Conservation (phyloP, 140 eudicot species). For the Ambrosia hybrid region DNA sequence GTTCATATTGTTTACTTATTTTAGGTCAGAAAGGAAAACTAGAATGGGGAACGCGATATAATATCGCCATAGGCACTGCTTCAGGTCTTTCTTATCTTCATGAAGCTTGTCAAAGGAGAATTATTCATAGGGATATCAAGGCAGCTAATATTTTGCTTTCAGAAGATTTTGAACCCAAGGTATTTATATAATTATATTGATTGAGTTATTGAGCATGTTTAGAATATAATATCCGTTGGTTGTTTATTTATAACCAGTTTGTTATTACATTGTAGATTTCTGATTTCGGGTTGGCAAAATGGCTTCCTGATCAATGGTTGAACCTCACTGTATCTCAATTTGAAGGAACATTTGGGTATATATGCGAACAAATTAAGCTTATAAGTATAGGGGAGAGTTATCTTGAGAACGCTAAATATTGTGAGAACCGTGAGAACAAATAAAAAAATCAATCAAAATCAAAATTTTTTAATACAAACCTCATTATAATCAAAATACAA, state of each 20-base stretch:
- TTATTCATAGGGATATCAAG: constrained; percentile 88
- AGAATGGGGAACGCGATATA: constrained; percentile 60
- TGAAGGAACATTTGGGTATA: constrained; percentile 93
- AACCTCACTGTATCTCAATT: constrained; percentile 78
- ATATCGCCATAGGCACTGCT: constrained; percentile 79
- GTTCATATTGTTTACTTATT: no score
- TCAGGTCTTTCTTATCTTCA: constrained; percentile 85
- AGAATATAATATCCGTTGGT: no score
- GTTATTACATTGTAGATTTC: constrained; percentile 47
- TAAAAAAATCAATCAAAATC: no score
- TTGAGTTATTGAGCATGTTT: no score
- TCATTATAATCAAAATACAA: no score
- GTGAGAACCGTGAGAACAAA: no score
- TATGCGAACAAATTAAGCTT: neutral
- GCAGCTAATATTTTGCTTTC: constrained; percentile 81
- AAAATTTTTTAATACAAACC: no score
- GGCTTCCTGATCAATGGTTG: constrained; percentile 97
- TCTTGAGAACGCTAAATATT: no score
- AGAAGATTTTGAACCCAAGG: constrained; percentile 83
- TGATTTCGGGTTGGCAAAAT: constrained; percentile 93
- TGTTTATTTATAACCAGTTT: no score
- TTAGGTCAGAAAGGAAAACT: constrained; percentile 66
- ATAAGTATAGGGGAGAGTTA: no score
- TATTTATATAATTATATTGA: constrained; percentile 16
- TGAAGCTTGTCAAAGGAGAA: constrained; percentile 89